Conservation (phyloP, 164 flowering plant species). For the Kalanchoe fedtschenkoi region DNA sequence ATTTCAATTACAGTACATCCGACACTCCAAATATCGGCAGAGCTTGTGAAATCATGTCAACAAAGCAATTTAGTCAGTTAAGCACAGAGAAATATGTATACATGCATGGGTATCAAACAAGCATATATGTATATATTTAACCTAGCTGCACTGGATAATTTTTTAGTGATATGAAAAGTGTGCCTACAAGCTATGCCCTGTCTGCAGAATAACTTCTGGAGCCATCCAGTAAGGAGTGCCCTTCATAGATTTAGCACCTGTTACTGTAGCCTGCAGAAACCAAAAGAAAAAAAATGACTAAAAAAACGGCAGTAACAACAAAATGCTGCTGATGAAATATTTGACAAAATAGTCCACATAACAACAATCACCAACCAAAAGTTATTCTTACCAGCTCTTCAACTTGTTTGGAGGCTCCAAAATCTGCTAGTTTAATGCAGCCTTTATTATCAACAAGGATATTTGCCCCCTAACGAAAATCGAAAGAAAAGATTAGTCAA, state of each 20-base stretch:
- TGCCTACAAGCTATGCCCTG: constrained; percentile 94
- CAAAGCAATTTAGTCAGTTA: background rate
- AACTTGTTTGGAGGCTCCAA: constrained; percentile 97
- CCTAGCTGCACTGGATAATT: background rate
- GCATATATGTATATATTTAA: background rate
- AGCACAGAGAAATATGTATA: background rate
- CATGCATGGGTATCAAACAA: background rate
- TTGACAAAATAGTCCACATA: background rate
- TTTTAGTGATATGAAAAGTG: background rate
- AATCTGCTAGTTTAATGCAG: constrained; percentile 95
- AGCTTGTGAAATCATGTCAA: constrained; percentile 29
- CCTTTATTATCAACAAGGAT: constrained; percentile 96
- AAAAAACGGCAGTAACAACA: constrained; percentile 1
- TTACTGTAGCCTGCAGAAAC: constrained; percentile 62
- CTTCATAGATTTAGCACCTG: constrained; percentile 98
- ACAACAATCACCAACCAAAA: constrained; percentile 4
- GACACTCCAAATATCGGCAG: constrained; percentile 99
- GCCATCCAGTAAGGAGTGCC: constrained; percentile 99
- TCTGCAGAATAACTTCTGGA: constrained; percentile 96
- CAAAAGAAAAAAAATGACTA: background rate
- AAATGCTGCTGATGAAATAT: background rate
- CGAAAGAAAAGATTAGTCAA: background rate
- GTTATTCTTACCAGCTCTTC: constrained; percentile 66
- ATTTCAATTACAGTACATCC: constrained; percentile 98
- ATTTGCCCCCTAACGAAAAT: constrained; percentile 66